Evolutionary conservation across 441 rosid species (phyloP).

Genomic region (Macaranga tanarius): DNA sequence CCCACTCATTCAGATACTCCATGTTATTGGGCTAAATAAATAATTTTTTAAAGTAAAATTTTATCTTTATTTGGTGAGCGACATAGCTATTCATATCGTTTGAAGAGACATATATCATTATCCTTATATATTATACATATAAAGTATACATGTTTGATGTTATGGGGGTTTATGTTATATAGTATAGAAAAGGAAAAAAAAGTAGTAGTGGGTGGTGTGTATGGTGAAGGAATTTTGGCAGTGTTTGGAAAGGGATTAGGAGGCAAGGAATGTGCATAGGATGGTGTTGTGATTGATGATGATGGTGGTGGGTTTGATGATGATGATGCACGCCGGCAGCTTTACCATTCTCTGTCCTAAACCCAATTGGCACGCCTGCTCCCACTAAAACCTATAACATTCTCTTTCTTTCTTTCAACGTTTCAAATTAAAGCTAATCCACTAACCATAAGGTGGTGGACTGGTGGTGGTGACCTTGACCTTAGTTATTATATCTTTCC

Average conservation of each 20-base stretch:
- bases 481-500: constrained; percentile 25
- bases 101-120: no score
- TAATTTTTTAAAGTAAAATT: no score
- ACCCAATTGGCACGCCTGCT: constrained; percentile 57
- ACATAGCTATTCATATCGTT: no score
- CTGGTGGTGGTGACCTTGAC: constrained; percentile 17
- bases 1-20: no score
- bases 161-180: constrained; percentile 24
- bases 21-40: no score
- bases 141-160: neutral
- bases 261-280: constrained; percentile 55
- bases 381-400: constrained; percentile 43
- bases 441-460: constrained; percentile 44
- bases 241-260: constrained; percentile 66
- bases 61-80: no score
- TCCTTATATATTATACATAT: no score
- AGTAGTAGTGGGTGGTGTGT: neutral
- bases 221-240: constrained; percentile 39
- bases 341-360: constrained; percentile 39
- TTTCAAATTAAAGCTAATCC: constrained; percentile 51
- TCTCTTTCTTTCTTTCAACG: constrained; percentile 4
- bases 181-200: constrained; percentile 33
- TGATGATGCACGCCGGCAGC: constrained; percentile 92
- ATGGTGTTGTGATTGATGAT: neutral
- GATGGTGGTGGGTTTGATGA: constrained; percentile 52